phyloP scores from a whole-genome alignment of 1,139 yeast genomes.

The Debaryomyces subglobosus region DNA sequence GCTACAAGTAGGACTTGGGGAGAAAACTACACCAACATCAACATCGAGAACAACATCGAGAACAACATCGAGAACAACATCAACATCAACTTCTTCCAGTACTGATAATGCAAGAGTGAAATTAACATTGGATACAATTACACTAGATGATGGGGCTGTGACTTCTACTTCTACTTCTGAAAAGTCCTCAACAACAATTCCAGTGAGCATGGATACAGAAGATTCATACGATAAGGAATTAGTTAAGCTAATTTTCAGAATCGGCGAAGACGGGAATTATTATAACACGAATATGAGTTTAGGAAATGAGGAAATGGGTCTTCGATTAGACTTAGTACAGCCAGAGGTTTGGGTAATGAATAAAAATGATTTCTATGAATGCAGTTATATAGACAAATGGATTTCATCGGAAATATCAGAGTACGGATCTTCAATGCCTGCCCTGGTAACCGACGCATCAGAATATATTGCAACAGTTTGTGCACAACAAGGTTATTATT shows the following conservation, averaged over 20 bases:
- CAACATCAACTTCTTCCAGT: not conserved
- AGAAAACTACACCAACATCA: not conserved
- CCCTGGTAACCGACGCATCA: constrained; percentile 21
- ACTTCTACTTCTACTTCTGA: not conserved
- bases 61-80: too few relatives aligned
- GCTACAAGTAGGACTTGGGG: not conserved
- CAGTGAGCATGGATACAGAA: not conserved
- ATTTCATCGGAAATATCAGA: constrained; percentile 18
- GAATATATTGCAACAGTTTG: constrained; percentile 30
- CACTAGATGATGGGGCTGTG: not conserved
- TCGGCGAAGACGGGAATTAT: constrained; percentile 8
- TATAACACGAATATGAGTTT: constrained; percentile 12
- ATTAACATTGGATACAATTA: not conserved
- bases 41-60: too few relatives aligned
- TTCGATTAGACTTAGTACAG: constrained; percentile 37
- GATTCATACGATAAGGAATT: not conserved
- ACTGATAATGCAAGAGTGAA: constrained; percentile 3
- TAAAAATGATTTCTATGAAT: constrained; percentile 25
- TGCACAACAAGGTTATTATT: constrained; percentile 31
- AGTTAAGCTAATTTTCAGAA: not conserved
- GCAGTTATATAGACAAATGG: constrained; percentile 27
- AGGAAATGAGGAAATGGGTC: constrained; percentile 18
- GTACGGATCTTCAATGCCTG: constrained; percentile 18
- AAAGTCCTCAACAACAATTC: not conserved
- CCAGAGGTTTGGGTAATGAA: constrained; percentile 44